These are phyloP conservation scores for Dactylellina haptotyla DNA, from an alignment of 2,329 filamentous ascomycete species.

Conservation along the genomic window DNA sequence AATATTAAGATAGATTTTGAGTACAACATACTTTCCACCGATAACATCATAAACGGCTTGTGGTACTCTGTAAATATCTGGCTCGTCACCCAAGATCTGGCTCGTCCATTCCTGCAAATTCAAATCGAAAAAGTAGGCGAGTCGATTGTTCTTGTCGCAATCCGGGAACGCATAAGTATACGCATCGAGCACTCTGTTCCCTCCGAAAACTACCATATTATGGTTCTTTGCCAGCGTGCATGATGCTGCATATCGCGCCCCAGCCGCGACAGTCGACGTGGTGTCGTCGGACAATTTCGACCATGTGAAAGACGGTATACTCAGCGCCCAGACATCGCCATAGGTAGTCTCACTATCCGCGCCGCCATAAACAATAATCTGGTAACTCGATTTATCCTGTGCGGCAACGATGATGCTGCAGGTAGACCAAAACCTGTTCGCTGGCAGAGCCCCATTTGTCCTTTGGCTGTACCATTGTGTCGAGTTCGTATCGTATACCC, in stretches of 20 bases:
- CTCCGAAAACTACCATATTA: conserved; percentile 41
- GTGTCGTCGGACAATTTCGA: conserved; percentile 23
- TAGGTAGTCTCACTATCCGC: conserved; percentile 28
- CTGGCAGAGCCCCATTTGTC: conserved; percentile 31
- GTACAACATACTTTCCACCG: conserved; percentile 29
- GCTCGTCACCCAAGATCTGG: conserved; percentile 5
- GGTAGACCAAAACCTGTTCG: conserved; percentile 40
- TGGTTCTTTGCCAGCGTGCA: conserved; percentile 44
- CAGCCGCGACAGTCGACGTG: conserved; percentile 30
- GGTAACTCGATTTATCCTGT: conserved; percentile 43
- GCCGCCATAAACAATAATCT: conserved; percentile 45
- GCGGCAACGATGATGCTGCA: conserved; percentile 37
- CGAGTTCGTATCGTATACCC: conserved; percentile 43
- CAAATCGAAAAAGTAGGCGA: conserved; percentile 45
- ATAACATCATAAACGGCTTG: conserved; percentile 32
- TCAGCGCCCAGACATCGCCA: conserved; percentile 50
- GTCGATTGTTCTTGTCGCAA: conserved; percentile 6
- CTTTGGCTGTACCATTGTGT: conserved; percentile 40
- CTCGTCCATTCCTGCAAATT: conserved; percentile 44
- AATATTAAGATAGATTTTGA: neutral
- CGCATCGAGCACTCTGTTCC: conserved; percentile 35
- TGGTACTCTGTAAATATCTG: conserved; percentile 39
- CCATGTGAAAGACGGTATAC: conserved; percentile 51
- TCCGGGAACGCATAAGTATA: conserved; percentile 31
- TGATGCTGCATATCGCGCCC: conserved; percentile 28